phyloP scores from a whole-genome alignment of 352 stramenopile species.

The Phytophthora litchii region DNA sequence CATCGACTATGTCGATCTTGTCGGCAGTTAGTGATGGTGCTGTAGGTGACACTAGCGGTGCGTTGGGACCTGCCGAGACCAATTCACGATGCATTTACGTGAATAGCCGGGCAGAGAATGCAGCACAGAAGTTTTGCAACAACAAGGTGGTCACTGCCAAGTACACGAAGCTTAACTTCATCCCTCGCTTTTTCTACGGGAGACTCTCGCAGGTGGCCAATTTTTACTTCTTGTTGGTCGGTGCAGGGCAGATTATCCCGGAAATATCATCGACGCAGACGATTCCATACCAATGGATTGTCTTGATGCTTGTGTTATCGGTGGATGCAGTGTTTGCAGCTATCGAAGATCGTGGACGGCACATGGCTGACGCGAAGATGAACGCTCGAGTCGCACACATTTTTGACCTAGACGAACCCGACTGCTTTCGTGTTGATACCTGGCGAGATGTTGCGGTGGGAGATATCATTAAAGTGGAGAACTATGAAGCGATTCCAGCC shows the following conservation, averaged over 20 bases:
- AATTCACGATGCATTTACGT: conserved; percentile 77
- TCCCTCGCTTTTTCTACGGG: conserved; percentile 86
- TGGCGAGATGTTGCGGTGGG: conserved; percentile 79
- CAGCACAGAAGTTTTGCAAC: conserved; percentile 61
- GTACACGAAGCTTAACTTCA: conserved; percentile 90
- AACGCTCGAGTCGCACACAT: conserved; percentile 71
- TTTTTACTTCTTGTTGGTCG: conserved; percentile 92
- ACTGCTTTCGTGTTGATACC: conserved; percentile 56
- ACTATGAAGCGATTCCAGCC: conserved; percentile 85
- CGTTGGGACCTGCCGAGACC: conserved; percentile 38
- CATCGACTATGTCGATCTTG: conserved; percentile 35
- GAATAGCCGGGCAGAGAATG: conserved; percentile 67
- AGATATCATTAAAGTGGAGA: conserved; percentile 86
- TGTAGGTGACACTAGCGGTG: conserved; percentile 17
- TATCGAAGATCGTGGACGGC: conserved; percentile 83
- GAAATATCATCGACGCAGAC: conserved; percentile 86
- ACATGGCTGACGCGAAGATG: conserved; percentile 82
- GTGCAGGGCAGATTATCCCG: conserved; percentile 84
- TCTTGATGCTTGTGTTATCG: conserved; percentile 82
- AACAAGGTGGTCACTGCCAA: conserved; percentile 87
- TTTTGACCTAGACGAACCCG: conserved; percentile 54
- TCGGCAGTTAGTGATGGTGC: conserved; percentile 24
- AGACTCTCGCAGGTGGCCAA: conserved; percentile 87
- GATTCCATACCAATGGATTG: conserved; percentile 89
- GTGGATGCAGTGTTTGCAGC: conserved; percentile 86